Conservation (phyloP, 305 asterid genomes). For the Andrographis paniculata region DNA sequence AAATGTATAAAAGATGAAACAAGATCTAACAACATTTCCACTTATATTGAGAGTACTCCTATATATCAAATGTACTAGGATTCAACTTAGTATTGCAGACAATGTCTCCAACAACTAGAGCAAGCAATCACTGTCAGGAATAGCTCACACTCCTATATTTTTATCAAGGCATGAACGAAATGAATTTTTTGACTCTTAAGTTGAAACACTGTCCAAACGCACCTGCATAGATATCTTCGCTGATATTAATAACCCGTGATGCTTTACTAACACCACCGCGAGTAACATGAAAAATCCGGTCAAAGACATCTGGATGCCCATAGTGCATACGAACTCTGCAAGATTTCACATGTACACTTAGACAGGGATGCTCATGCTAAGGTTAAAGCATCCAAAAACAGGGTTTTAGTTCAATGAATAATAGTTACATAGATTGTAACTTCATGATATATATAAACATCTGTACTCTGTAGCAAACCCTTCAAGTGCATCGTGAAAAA, state of each 20-base stretch:
- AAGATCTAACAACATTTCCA: too few species aligned
- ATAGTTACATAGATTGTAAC: neutral
- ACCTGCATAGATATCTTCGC: constrained; percentile 98
- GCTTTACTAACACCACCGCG: constrained; percentile 99
- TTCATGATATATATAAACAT: constrained; percentile 12
- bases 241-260: constrained; percentile 91
- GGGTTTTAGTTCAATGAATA: neutral
- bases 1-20: too few species aligned
- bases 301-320: constrained; percentile 99
- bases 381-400: neutral
- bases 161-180: neutral
- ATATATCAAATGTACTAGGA: too few species aligned
- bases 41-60: too few species aligned
- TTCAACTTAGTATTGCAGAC: too few species aligned
- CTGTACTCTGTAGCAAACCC: constrained; percentile 2
- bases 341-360: neutral
- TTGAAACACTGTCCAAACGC: constrained; percentile 17
- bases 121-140: neutral
- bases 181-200: neutral
- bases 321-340: constrained; percentile 99
- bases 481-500: neutral
- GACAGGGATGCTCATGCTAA: neutral
- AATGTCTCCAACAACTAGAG: too few species aligned
- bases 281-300: constrained; percentile 88
- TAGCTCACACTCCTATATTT: neutral